Evolutionary conservation across 331 rosid genomes (phyloP).

Genomic region (Ulmus americana): DNA sequence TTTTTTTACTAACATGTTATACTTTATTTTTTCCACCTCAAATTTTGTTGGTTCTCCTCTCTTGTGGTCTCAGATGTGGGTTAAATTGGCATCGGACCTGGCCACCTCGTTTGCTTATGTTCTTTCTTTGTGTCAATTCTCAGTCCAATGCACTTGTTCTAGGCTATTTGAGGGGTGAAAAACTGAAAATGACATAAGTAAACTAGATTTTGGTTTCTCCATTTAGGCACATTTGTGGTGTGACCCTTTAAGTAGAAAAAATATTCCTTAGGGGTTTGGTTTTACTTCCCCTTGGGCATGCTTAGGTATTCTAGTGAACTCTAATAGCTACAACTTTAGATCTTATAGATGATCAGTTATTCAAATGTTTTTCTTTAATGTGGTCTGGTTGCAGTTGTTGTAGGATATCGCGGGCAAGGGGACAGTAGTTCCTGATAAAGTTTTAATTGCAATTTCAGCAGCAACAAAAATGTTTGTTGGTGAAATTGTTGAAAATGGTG

Average conservation of each 20-base stretch:
- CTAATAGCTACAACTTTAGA: neutral
- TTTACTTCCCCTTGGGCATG: neutral
- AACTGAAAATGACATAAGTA: too few relatives aligned
- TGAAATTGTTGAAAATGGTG: slow-evolving; percentile 76
- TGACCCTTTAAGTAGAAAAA: neutral
- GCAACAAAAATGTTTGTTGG: slow-evolving; percentile 83
- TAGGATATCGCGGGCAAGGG: slow-evolving; percentile 61
- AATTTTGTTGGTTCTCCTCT: too few relatives aligned
- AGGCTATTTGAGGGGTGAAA: too few relatives aligned
- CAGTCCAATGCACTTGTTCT: too few relatives aligned
- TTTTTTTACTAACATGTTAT: too few relatives aligned
- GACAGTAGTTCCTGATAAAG: slow-evolving; percentile 56
- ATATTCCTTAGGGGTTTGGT: neutral
- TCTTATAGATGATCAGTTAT: neutral
- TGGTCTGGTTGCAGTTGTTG: slow-evolving; percentile 46
- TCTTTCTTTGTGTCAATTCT: too few relatives aligned
- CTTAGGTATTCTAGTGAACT: neutral
- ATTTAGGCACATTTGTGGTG: too few relatives aligned
- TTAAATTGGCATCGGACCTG: too few relatives aligned
- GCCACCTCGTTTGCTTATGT: too few relatives aligned
- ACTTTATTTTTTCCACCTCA: too few relatives aligned
- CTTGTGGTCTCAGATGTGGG: too few relatives aligned
- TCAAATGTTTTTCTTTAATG: neutral
- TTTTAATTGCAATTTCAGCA: slow-evolving; percentile 74
- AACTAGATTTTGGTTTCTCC: too few relatives aligned